phyloP scores from a whole-genome alignment of 345 rosid species.

The Aquilaria yunnanensis region DNA sequence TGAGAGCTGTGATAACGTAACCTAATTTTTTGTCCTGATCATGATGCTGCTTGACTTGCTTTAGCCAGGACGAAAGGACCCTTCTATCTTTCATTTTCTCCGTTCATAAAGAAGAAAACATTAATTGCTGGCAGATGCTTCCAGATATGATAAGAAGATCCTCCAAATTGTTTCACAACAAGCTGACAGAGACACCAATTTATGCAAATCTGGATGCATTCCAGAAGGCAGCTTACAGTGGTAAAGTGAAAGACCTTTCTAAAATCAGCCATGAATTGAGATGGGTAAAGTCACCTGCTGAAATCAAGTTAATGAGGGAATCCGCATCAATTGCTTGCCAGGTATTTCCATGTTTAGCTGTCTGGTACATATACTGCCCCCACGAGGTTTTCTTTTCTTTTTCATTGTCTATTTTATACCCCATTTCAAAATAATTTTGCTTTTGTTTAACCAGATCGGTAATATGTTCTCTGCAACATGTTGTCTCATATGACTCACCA shows the following conservation, averaged over 20 bases:
- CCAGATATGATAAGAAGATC: slow-evolving; percentile 68
- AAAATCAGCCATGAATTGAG: slow-evolving; percentile 60
- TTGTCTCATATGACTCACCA: too few relatives aligned
- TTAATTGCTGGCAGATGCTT: slow-evolving; percentile 59
- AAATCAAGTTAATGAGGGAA: slow-evolving; percentile 85
- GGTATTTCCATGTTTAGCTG: slow-evolving; percentile 37
- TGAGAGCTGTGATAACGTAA: not conserved
- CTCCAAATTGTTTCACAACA: slow-evolving; percentile 73
- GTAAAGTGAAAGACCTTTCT: slow-evolving; percentile 62
- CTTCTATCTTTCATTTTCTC: slow-evolving; percentile 2
- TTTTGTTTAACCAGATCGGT: too few relatives aligned
- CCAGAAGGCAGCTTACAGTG: slow-evolving; percentile 37
- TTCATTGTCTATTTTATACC: too few relatives aligned
- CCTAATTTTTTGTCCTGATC: not conserved
- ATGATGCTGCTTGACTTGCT: not conserved
- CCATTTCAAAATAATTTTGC: too few relatives aligned
- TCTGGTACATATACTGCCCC: not conserved
- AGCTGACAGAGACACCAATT: slow-evolving; percentile 46
- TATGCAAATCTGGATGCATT: slow-evolving; percentile 70
- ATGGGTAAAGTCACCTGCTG: slow-evolving; percentile 84
- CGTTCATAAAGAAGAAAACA: not conserved
- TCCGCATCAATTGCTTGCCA: slow-evolving; percentile 95
- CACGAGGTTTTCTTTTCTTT: too few relatives aligned
- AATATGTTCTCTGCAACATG: too few relatives aligned
- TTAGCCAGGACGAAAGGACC: not conserved